Evolutionary conservation across 768 basidiomycete species (phyloP), one percentile per base, ranked within the genome.

Genomic region (Tulasnella sp.): DNA sequence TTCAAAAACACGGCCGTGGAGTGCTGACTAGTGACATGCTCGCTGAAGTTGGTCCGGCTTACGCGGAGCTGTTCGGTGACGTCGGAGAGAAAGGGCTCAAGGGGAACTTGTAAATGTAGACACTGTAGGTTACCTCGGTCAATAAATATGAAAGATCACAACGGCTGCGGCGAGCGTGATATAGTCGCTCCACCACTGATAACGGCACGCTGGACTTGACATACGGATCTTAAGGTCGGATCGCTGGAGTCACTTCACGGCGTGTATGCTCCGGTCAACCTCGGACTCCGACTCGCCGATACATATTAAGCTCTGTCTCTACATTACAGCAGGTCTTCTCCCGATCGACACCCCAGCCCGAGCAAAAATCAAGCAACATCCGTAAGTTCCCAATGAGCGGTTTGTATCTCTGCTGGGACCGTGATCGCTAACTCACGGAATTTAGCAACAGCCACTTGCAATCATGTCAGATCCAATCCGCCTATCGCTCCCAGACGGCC

Each of bases 21-120:
- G 88, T 97, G 78, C 88, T 96, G 42, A 96, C 94, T 3, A 85
- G 91, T 80, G 94, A 95, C 79, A 89, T 96, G 82, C 78, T 87
- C 29, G 82, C 82, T 22, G 82, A 86, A 49, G 85, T 88, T 37
- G 90, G 91, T 0, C 85, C 84, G 49, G 88, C 94, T 0, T 97
- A 96, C 81, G 83, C 85, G 73, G 89, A 93, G 78, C 83, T 89
- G 2, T 96, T 96, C 83, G 90, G 88, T 7, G 85, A 86, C 19
- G 67, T 38, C 19, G 77, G 77, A 25, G 77, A 77, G 67, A 77
- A 77, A 36, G 77, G 78, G 19, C 78, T 77, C 2, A 78, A 77
- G 52, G 78, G 78, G 42, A 67, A 76, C 19, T 25, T 76, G 39
- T 76, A 70, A 73, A 25, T 22, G 15, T 31, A 3, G 29, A 22